Percentiles rank a stretch among this genome's conserved stretches.
These are phyloP conservation scores for Trapa bicornis DNA, from an alignment of 345 rosid genomes.

Conservation along the genomic window DNA sequence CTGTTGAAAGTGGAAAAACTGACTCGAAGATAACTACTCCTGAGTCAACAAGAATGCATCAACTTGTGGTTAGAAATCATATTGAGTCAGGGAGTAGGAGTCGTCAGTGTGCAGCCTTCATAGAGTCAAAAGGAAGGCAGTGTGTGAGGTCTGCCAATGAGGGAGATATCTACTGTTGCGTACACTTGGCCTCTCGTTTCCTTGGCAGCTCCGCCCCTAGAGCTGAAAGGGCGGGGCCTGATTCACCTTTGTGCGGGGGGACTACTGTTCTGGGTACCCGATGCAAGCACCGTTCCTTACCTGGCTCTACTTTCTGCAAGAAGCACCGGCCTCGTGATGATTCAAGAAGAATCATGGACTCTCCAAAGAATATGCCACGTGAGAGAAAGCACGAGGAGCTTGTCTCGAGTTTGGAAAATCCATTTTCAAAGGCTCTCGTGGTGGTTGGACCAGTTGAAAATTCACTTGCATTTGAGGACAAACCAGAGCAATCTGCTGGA, in stretches of 20 bases:
- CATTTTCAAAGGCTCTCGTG: slow-evolving; percentile 35
- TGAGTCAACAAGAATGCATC: slow-evolving; percentile 26
- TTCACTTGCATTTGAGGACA: slow-evolving; percentile 26
- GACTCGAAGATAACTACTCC: slow-evolving; percentile 21
- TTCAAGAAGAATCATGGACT: slow-evolving; percentile 13
- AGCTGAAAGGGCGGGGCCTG: slow-evolving; percentile 42
- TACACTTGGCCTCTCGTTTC: slow-evolving; percentile 95
- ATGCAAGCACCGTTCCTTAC: slow-evolving; percentile 87
- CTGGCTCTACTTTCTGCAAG: slow-evolving; percentile 73
- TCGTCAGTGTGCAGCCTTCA: slow-evolving; percentile 80
- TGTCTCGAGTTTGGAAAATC: slow-evolving; percentile 25
- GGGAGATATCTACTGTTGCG: slow-evolving; percentile 93
- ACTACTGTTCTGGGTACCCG: slow-evolving; percentile 89
- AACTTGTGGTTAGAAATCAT: slow-evolving; percentile 25
- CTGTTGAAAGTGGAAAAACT: slow-evolving; percentile 43
- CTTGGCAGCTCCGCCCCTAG: slow-evolving; percentile 35
- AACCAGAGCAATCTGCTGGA: slow-evolving; percentile 30
- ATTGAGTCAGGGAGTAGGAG: slow-evolving; percentile 52
- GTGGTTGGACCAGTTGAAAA: slow-evolving; percentile 35
- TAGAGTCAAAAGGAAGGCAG: slow-evolving; percentile 89
- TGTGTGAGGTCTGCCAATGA: slow-evolving; percentile 99
- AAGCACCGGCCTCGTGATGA: slow-evolving; percentile 67
- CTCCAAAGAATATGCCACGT: slow-evolving; percentile 16
- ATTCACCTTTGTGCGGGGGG: slow-evolving; percentile 74
- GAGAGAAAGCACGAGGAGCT: slow-evolving; percentile 50